Conservation (phyloP, 225 moss, liverwort and hornwort genomes). For the Takakia lepidozioides region DNA sequence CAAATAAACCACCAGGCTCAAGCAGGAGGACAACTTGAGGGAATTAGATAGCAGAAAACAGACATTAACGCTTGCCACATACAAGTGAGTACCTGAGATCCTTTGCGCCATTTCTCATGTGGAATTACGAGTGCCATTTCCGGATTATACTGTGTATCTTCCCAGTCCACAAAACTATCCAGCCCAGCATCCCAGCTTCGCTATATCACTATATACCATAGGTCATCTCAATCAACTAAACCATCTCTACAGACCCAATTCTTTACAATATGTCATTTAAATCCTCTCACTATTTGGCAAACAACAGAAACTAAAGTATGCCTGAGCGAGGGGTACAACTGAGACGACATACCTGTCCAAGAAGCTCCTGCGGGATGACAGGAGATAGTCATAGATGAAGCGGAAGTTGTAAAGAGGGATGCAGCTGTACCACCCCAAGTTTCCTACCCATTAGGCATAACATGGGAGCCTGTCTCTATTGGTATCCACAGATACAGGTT, state of each 20-base stretch:
- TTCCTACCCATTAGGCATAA: no score
- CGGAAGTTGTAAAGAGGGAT: slow-evolving; percentile 82
- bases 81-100: slow-evolving; percentile 68
- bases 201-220: no score
- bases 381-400: slow-evolving; percentile 72
- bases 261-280: no score
- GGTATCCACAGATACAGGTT: no score
- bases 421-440: no score
- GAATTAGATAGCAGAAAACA: not conserved
- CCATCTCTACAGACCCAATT: no score
- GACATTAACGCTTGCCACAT: not conserved
- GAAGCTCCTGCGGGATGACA: slow-evolving; percentile 83
- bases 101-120: slow-evolving; percentile 87
- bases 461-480: no score
- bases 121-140: slow-evolving; percentile 81
- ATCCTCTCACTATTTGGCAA: not conserved
- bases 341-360: slow-evolving; percentile 61
- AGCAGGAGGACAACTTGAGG: not conserved
- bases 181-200: no score
- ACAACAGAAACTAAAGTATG: not conserved
- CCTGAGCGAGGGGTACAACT: not conserved
- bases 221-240: no score
- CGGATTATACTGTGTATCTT: slow-evolving; percentile 77
- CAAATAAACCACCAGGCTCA: no score
- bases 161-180: slow-evolving; percentile 66